Conservation (phyloP, 2,329 filamentous ascomycete genomes). For the Didymella pomorum region DNA sequence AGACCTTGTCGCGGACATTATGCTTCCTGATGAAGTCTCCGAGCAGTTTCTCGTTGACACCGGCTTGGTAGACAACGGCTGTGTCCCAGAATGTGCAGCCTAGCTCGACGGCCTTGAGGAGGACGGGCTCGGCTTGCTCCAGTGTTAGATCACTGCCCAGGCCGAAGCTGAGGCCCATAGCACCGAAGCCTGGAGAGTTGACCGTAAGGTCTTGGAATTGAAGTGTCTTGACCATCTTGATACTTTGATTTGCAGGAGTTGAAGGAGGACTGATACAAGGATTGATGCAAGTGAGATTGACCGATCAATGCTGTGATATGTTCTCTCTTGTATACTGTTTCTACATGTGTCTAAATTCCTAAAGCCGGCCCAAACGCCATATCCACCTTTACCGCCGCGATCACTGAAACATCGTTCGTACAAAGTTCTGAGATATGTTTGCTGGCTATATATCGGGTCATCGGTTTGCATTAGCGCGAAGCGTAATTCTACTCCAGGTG, state of each 20-base stretch:
- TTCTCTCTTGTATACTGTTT: not conserved
- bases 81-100: conserved; percentile 64
- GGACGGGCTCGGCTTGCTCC: conserved; percentile 58
- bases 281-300: not conserved
- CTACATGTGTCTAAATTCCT: not conserved
- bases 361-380: not conserved
- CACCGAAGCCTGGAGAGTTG: conserved; percentile 61
- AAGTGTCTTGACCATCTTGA: conserved; percentile 32
- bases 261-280: not conserved
- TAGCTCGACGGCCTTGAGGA: conserved; percentile 58
- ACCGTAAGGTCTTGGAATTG: conserved; percentile 48
- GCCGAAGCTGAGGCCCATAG: conserved; percentile 61
- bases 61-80: conserved; percentile 33
- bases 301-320: not conserved
- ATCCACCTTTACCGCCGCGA: not conserved
- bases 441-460: conserved; percentile 8
- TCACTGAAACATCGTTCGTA: not conserved
- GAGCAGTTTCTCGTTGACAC: conserved; percentile 41
- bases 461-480: conserved; percentile 8
- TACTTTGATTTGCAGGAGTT: not conserved
- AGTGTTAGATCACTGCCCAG: conserved; percentile 55
- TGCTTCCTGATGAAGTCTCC: conserved; percentile 41
- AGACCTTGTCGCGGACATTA: conserved; percentile 36
- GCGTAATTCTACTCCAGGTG: not conserved
- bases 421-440: not conserved